Evolutionary conservation across 495 filamentous ascomycete species (phyloP).

Genomic region (Amniculicola lignicola): DNA sequence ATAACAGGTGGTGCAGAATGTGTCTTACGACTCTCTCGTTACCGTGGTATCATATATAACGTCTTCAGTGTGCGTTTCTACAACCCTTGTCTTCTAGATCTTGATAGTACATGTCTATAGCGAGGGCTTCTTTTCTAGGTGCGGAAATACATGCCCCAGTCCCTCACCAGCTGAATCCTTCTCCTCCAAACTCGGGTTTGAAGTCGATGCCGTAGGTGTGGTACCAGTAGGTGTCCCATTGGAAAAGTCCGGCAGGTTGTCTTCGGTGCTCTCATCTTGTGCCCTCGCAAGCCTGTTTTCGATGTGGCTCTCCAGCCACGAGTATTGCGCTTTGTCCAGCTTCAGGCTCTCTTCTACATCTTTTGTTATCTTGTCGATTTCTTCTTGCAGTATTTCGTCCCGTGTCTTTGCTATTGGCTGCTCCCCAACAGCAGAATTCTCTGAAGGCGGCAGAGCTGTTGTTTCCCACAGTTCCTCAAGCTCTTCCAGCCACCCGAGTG

Average conservation of each 20-base stretch:
- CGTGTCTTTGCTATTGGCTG: conserved; percentile 35
- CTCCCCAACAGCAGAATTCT: conserved; percentile 9
- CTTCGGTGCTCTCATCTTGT: neutral
- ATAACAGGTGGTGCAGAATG: no score
- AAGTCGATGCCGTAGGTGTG: neutral
- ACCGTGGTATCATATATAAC: conserved; percentile 1
- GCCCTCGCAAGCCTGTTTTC: conserved; percentile 16
- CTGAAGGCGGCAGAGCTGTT: conserved; percentile 45
- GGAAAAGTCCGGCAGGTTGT: neutral
- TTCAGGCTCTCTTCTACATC: conserved; percentile 44
- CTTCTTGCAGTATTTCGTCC: conserved; percentile 52
- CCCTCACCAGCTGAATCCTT: neutral
- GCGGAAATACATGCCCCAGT: conserved; percentile 19
- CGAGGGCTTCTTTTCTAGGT: conserved; percentile 18
- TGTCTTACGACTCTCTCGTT: no score
- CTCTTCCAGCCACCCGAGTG: conserved; percentile 82
- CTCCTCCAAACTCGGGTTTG: neutral
- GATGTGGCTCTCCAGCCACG: conserved; percentile 27
- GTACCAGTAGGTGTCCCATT: neutral
- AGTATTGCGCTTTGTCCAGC: conserved; percentile 32
- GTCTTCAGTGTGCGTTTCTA: neutral
- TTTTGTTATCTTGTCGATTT: conserved; percentile 42
- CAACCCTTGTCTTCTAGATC: neutral
- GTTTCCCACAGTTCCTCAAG: conserved; percentile 67
- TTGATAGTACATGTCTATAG: neutral